Evolutionary conservation across 148 eudicot genomes (phyloP), one percentile per base, ranked within the genome.

Genomic region (Vaccinium corymbosum): DNA sequence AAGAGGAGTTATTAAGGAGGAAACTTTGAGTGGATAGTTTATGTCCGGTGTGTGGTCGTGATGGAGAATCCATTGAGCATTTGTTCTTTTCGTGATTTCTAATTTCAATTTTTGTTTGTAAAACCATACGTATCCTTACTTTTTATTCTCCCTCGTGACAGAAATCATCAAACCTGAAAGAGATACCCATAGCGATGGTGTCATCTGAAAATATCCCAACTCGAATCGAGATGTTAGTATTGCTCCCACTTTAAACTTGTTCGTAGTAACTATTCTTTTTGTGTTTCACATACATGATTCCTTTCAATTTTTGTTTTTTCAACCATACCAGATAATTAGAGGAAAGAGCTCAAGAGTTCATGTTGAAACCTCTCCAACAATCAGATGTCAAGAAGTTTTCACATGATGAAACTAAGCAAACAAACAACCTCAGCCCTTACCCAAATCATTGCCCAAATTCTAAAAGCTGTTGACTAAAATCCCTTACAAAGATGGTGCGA

Each of bases 131-230:
- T 32, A 32, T 32, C 35, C 35, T 32, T 32, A 32, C 6, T 11
- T 32, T 57, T 79, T 59, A 35, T 50, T 14, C 2, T 81, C 35
- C 6, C 56, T 42, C 7, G 22, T 22, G 22, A 55, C 84, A 87
- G 88, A 86, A 76, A 76, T 80, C 88, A 20, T 83, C 88, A 11
- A 48, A 16, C 70, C 79, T 87, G 78, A 87, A 76, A 42, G 88
- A 87, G 79, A 87, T 84, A 80, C 88, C 88, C 7, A 86, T 87
- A 29, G 86, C 84, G 71, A 81, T 87, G 51, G 83, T 87, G 52
- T 87, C 88, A 1, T 84, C 88, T 32, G 86, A 87, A 71, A 84
- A 87, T 62, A 86, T 84, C 53, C 88, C 86, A 3, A 84, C 86
- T 16, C 66, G 86, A 52, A 84, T 87, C 74, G 76, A 84, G 78